phyloP scores from a whole-genome alignment of 768 basidiomycete species.

The Erythrobasidium yunnanense region DNA sequence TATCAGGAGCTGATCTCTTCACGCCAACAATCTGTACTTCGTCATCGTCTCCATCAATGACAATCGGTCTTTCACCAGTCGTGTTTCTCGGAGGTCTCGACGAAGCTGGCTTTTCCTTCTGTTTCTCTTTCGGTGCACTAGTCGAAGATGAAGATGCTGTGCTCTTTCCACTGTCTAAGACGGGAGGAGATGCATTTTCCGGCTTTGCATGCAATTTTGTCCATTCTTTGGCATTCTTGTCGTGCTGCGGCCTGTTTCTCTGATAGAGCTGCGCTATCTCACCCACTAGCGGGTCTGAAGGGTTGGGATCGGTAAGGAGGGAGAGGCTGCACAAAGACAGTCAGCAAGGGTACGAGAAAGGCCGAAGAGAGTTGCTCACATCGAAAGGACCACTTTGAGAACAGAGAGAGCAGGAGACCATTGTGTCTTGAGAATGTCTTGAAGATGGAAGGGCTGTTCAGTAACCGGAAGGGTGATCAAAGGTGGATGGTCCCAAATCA shows the following conservation, averaged over 20 bases:
- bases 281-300: constrained; percentile 94
- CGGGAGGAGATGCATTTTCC: constrained; percentile 7
- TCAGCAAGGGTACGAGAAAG: not conserved
- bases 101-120: not conserved
- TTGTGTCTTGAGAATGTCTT: constrained; percentile 90
- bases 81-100: not conserved
- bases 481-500: not conserved
- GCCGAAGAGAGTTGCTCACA: constrained; percentile 41
- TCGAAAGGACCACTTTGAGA: constrained; percentile 95
- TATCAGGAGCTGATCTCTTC: not conserved
- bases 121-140: not conserved
- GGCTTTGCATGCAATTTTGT: constrained; percentile 13
- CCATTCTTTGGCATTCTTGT: constrained; percentile 2
- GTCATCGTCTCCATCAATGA: constrained; percentile 16
- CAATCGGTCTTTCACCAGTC: not conserved
- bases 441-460: not conserved
- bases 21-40: not conserved
- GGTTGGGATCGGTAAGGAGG: constrained; percentile 97
- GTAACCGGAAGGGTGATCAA: not conserved
- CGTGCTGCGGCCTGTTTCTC: constrained; percentile 71
- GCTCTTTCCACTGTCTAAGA: not conserved
- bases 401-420: constrained; percentile 99
- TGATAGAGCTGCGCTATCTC: constrained; percentile 93
- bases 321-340: constrained; percentile 51
- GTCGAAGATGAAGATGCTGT: constrained; percentile 8